Evolutionary conservation across 2,329 filamentous ascomycete species (phyloP), one percentile per base, ranked within the genome.

Genomic region (Geoglossum cookeanum): DNA sequence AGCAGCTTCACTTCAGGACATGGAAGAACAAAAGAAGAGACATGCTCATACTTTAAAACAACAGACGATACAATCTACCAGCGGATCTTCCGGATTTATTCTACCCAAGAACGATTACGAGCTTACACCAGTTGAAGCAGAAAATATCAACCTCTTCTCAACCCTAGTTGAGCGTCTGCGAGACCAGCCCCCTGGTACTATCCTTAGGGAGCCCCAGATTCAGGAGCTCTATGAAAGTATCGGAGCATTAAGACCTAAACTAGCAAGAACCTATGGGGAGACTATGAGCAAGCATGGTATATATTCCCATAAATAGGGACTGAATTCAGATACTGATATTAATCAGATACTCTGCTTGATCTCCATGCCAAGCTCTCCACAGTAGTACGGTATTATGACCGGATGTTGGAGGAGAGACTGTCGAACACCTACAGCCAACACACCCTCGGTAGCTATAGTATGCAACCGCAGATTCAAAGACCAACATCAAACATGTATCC

Each of bases 241-340:
- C 64, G 89, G 91, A n/a, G 78, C 88, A 15, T 73, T 98, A 61
- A 80, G 92, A 55, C 92, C 92, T 1, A 98, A 98, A 69, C 75
- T 98, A 57, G 92, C 92, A 3, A 80, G 92, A 58, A 96, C 91
- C 0, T 96, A 97, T 67, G 92, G 92, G 57, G 92, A 98, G 72
- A 96, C 92, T 0, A 97, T 98, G 92, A 97, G 92, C 78, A 98
- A 98, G 70, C 92, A 97, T 69, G 90, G 87, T 87, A 73, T 67
- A 80, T 71, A 9, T n/a, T 2, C 30, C 35, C 39, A 57, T 37
- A 42, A 15, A 35, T 27, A 1, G 35, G 42, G 45, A 17, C 17
- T 11, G 13, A 57, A 44, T 27, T 35, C 15, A 55, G 42, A 42
- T 63, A 22, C 69, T 59, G 68, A 45, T 6, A 30, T 11, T 33